phyloP scores from a whole-genome alignment of 495 filamentous ascomycete genomes.

The Immersiella caudata region DNA sequence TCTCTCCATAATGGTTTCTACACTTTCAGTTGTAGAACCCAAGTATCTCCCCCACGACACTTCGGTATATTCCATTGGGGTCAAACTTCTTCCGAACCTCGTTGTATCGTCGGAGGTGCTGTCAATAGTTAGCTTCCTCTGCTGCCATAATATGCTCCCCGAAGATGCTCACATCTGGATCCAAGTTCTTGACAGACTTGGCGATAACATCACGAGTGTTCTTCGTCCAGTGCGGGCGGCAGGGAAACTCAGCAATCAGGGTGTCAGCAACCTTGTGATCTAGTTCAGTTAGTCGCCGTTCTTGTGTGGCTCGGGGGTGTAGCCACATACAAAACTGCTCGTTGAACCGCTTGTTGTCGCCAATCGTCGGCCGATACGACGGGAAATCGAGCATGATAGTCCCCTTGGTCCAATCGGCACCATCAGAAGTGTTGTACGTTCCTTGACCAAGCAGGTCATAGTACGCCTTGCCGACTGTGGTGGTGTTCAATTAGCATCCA shows the following conservation, averaged over 20 bases:
- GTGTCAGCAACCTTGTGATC: constrained; percentile 49
- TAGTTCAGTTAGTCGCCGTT: constrained; percentile 15
- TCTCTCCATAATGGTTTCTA: background rate
- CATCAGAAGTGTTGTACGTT: constrained; percentile 48
- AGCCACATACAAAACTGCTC: constrained; percentile 50
- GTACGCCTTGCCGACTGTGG: constrained; percentile 45
- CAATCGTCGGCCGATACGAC: constrained; percentile 45
- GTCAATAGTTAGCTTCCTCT: background rate
- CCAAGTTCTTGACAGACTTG: constrained; percentile 49
- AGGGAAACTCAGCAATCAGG: constrained; percentile 53
- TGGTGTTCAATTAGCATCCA: background rate
- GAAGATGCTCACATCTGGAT: constrained; percentile 37
- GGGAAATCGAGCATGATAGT: constrained; percentile 59
- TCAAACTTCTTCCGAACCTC: constrained; percentile 49
- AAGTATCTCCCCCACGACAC: constrained; percentile 50
- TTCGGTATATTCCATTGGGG: constrained; percentile 50
- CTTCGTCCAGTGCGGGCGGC: constrained; percentile 56
- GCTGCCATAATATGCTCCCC: background rate
- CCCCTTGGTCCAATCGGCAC: constrained; percentile 51
- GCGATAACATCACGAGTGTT: constrained; percentile 51
- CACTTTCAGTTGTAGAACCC: constrained; percentile 35
- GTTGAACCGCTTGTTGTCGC: constrained; percentile 52
- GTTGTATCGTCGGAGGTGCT: constrained; percentile 50
- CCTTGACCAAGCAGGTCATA: constrained; percentile 54
- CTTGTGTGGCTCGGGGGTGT: background rate